Conservation (phyloP, 345 rosid genomes). For the Noccaea caerulescens region DNA sequence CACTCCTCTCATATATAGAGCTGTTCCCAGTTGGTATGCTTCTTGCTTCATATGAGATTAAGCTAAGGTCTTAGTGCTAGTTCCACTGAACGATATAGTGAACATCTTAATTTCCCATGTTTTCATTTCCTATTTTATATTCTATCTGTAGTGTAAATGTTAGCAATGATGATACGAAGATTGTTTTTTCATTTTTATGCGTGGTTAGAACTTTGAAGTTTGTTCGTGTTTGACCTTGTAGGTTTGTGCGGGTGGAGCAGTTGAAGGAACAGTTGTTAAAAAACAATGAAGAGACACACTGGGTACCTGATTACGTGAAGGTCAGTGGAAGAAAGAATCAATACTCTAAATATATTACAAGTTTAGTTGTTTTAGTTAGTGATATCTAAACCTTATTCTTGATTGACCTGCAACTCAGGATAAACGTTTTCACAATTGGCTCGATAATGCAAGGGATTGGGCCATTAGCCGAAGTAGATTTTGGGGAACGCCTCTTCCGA, state of each 20-base stretch:
- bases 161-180: constrained; percentile 5
- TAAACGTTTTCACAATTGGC: constrained; percentile 98
- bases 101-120: not conserved
- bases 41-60: constrained; percentile 26
- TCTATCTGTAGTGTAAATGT: constrained; percentile 3
- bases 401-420: constrained; percentile 55
- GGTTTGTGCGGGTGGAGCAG: constrained; percentile 93
- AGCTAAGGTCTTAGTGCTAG: constrained; percentile 23
- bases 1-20: constrained; percentile 93
- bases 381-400: constrained; percentile 22
- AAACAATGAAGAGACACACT: constrained; percentile 80
- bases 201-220: constrained; percentile 24
- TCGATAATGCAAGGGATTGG: constrained; percentile 99
- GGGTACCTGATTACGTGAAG: constrained; percentile 99
- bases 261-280: constrained; percentile 80
- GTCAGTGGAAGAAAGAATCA: constrained; percentile 44
- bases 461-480: constrained; percentile 96
- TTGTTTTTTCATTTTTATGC: constrained; percentile 19
- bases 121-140: constrained; percentile 18
- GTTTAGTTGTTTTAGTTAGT: constrained; percentile 16
- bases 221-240: constrained; percentile 39
- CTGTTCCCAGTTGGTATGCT: constrained; percentile 93
- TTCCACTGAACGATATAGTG: not conserved
- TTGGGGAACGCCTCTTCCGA: constrained; percentile 99
- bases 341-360: constrained; percentile 10